phyloP scores from a whole-genome alignment of 768 basidiomycete species.

The Amanita pseudoporphyria region DNA sequence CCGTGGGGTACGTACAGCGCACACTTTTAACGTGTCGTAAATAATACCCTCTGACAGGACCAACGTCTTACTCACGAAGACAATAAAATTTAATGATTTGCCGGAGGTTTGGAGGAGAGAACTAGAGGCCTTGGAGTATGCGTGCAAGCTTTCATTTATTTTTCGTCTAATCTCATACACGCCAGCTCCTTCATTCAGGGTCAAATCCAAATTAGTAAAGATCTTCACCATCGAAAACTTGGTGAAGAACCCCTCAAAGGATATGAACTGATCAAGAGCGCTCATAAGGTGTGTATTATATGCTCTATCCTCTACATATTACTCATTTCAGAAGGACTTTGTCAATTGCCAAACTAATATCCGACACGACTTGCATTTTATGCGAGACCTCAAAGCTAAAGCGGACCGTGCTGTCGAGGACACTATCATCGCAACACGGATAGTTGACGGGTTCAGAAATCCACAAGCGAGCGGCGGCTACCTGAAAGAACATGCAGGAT shows the following conservation, averaged over 20 bases:
- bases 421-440: conserved; percentile 65
- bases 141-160: neutral
- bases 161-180: neutral
- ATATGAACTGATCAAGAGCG: conserved; percentile 53
- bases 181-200: conserved; percentile 63
- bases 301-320: neutral
- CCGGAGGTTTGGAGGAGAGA: conserved; percentile 56
- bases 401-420: conserved; percentile 75
- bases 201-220: conserved; percentile 71
- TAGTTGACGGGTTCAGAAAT: conserved; percentile 71
- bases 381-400: conserved; percentile 64
- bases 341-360: conserved; percentile 51
- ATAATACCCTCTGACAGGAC: neutral
- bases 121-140: conserved; percentile 68
- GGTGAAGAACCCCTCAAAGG: conserved; percentile 69
- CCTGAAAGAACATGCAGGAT: conserved; percentile 71
- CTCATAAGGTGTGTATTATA: conserved; percentile 46
- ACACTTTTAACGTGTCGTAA: neutral
- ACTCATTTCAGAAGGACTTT: conserved; percentile 40
- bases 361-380: conserved; percentile 55
- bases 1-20: neutral
- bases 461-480: conserved; percentile 60
- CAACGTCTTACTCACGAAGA: conserved; percentile 18
- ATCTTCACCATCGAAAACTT: conserved; percentile 65
- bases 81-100: conserved; percentile 77